Evolutionary conservation across 331 rosid genomes (phyloP).

Genomic region (Cydonia oblonga): DNA sequence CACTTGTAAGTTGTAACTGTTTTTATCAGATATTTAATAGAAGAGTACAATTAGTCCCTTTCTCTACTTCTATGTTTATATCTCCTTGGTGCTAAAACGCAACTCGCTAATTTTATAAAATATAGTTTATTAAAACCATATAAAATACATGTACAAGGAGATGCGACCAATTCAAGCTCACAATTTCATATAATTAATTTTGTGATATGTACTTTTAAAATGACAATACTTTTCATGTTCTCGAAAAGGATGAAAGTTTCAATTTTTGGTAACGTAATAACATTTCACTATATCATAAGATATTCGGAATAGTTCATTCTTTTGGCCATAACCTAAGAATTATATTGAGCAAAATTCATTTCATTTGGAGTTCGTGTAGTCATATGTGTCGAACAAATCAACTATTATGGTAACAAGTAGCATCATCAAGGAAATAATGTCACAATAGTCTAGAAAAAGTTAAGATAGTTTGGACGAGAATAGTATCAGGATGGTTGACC

Average conservation of each 20-base stretch:
- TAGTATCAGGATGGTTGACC: too few species aligned
- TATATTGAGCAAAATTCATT: too few species aligned
- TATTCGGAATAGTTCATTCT: too few species aligned
- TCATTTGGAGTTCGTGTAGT: not conserved
- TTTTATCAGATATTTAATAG: not conserved
- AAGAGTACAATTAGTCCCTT: slow-evolving; percentile 8
- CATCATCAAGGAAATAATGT: too few species aligned
- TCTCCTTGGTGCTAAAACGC: slow-evolving; percentile 1
- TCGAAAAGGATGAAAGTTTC: too few species aligned
- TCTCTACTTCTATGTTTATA: slow-evolving; percentile 7
- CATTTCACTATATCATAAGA: too few species aligned
- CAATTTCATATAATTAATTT: not conserved
- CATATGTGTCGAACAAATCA: not conserved
- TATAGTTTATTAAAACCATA: not conserved
- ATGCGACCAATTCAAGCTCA: slow-evolving; percentile 19
- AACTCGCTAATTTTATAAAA: not conserved
- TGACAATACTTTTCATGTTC: not conserved
- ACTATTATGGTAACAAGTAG: too few species aligned
- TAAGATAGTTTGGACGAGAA: too few species aligned
- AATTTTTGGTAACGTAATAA: too few species aligned
- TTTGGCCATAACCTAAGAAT: not conserved
- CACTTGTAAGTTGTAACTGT: not conserved
- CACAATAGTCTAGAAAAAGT: too few species aligned
- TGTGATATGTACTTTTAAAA: not conserved
- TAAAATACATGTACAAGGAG: not conserved